These are phyloP conservation scores for Pichia kudriavzevii DNA, from an alignment of 1,139 yeast species.

Conservation along the genomic window DNA sequence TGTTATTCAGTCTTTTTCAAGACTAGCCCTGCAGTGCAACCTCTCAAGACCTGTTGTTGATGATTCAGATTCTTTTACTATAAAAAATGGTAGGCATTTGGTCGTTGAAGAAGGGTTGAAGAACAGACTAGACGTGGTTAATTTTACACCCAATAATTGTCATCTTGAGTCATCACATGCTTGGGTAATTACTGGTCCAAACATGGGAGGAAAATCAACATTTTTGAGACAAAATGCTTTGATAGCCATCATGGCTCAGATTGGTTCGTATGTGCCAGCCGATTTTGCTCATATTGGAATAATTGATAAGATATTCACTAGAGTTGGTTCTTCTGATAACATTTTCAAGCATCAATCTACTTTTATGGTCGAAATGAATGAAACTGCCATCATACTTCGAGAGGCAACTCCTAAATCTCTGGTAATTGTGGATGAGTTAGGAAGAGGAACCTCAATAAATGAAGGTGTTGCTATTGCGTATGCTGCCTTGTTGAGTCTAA, in stretches of 20 bases:
- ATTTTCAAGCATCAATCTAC: constrained; percentile 81
- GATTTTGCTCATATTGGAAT: constrained; percentile 60
- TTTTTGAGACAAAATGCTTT: constrained; percentile 82
- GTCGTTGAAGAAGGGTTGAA: constrained; percentile 77
- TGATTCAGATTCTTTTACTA: constrained; percentile 36
- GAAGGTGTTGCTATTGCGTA: constrained; percentile 91
- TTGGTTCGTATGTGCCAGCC: constrained; percentile 88
- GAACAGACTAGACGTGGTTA: constrained; percentile 31
- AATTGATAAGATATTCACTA: constrained; percentile 79
- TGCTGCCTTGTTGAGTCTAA: constrained; percentile 60
- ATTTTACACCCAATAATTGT: constrained; percentile 65
- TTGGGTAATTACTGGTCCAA: constrained; percentile 91
- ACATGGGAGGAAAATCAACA: constrained; percentile 97
- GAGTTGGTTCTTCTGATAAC: constrained; percentile 91
- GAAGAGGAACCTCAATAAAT: constrained; percentile 84
- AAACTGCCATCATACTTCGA: constrained; percentile 69
- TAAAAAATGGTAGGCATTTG: constrained; percentile 68
- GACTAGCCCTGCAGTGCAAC: constrained; percentile 54
- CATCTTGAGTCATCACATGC: constrained; percentile 32
- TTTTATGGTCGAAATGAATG: constrained; percentile 98
- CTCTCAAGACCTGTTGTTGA: constrained; percentile 62
- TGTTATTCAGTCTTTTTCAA: constrained; percentile 65
- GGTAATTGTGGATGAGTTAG: constrained; percentile 93
- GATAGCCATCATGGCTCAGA: constrained; percentile 78
- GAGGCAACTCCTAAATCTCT: constrained; percentile 72